Evolutionary conservation across 129 eudicot species (phyloP), one percentile per base, ranked within the genome.

Genomic region (Ambrosia trifida): DNA sequence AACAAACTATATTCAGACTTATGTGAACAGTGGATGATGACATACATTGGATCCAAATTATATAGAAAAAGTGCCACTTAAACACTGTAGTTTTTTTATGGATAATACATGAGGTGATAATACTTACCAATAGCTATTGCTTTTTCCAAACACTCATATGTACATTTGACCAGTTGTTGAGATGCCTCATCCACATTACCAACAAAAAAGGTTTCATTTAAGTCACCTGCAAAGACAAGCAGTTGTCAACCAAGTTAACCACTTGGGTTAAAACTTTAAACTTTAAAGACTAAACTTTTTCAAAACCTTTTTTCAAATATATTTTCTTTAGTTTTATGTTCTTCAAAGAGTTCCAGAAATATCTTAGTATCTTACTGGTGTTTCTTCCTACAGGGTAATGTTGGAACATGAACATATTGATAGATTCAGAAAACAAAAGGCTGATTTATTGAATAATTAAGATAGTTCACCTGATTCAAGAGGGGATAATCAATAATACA

Each of bases 151-250:
- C 97, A 94, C 79, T 90, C 97, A 17, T 94, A 93, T 66, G 98
- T 83, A 63, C 98, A 85, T 49, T 87, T 88, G 52, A 93, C 95
- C 75, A 93, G 67, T 57, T 85, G 81, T 67, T 72, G 78, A 68
- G 96, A 94, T 81, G 83, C 86, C 69, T 94, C 96, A 45, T 94
- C 99, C 77, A 94, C 97, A 74, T 87, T 85, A 57, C 99, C 99
- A 63, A 90, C 99, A 59, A 94, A 94, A 81, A 75, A 89, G 9
- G 97, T 94, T 78, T 94, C 99, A 72, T 94, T 93, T 35, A 93
- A 84, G 70, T 93, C 96, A 82, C 95, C 98, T 93, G 73, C 81
- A 76, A 59, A 45, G 30, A 32, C 44, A 47, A 60, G 36, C 51
- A 72, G 36, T 76, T 30, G 45, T 18, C 72, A 61, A 68, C 46